Evolutionary conservation across 768 basidiomycete species (phyloP).

Genomic region (Fomitopsis pulvina): DNA sequence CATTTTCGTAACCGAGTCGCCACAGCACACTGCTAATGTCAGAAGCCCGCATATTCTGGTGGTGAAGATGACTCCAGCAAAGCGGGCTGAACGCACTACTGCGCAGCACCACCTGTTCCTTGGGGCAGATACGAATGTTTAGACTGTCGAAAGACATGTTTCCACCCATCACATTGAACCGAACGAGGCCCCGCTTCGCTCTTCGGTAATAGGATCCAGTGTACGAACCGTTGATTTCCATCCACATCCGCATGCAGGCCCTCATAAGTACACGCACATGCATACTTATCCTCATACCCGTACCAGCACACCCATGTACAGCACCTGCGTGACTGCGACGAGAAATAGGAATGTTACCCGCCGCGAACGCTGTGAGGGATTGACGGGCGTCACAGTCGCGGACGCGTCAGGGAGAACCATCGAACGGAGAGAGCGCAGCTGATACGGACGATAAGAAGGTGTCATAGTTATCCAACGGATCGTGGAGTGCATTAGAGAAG

Average conservation of each 20-base stretch:
- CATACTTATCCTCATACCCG: conserved; percentile 39
- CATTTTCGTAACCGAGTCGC: too few species aligned
- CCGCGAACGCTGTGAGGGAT: conserved; percentile 72
- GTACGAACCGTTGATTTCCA: neutral
- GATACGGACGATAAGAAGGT: neutral
- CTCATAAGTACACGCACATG: neutral
- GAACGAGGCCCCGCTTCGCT: too few species aligned
- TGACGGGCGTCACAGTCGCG: conserved; percentile 52
- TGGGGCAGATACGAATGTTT: too few species aligned
- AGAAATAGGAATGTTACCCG: conserved; percentile 87
- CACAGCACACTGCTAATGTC: too few species aligned
- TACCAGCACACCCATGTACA: conserved; percentile 84
- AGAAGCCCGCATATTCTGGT: too few species aligned
- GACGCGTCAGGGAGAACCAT: conserved; percentile 83
- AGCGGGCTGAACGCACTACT: too few species aligned
- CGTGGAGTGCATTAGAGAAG: neutral
- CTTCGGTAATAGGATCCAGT: too few species aligned
- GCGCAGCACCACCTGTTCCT: too few species aligned
- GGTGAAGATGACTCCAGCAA: too few species aligned
- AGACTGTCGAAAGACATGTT: too few species aligned
- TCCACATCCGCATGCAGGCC: neutral
- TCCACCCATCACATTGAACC: too few species aligned
- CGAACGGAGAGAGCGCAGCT: conserved; percentile 91
- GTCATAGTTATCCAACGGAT: too few species aligned
- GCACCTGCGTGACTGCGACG: conserved; percentile 72